These are phyloP conservation scores for Paramecium bursaria DNA, from an alignment of 73 alveolate species.

Conservation along the genomic window DNA sequence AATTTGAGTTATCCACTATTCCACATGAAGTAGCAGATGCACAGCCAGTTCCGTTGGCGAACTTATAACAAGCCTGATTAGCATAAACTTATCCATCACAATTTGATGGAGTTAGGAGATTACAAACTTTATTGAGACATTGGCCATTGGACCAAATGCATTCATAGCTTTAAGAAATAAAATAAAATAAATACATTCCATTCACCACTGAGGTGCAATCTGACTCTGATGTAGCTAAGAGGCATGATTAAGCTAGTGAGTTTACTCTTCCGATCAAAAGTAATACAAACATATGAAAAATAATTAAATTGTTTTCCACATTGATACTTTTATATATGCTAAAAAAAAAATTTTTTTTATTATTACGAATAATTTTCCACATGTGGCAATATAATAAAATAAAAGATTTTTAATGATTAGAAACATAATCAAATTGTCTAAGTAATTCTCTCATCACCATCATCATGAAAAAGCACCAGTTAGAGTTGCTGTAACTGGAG, in stretches of 20 bases:
- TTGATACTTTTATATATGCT: too few species aligned
- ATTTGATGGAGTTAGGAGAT: not conserved
- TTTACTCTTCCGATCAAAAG: too few species aligned
- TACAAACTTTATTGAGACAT: conserved; percentile 24
- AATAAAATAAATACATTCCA: conserved; percentile 26
- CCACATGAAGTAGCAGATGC: conserved; percentile 21
- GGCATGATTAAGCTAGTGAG: too few species aligned
- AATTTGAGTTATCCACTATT: not conserved
- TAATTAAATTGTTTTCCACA: too few species aligned
- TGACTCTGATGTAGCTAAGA: too few species aligned
- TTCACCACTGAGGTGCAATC: conserved; percentile 3
- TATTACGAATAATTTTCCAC: too few species aligned
- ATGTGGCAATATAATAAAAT: too few species aligned
- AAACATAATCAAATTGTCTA: too few species aligned
- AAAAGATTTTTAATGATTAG: too few species aligned
- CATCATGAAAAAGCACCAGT: conserved; percentile 60
- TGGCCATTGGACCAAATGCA: conserved; percentile 18
- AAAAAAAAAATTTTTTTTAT: too few species aligned
- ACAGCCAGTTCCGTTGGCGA: conserved; percentile 9
- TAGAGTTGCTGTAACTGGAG: conserved; percentile 73
- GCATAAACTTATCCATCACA: conserved; percentile 16
- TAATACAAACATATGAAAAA: too few species aligned
- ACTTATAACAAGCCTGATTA: conserved; percentile 29
- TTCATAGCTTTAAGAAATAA: conserved; percentile 1
- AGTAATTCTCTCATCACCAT: too few species aligned